Base-by-base conservation (phyloP, 176 grass and related monocot genomes). In the Aegilops bicornis region DNA sequence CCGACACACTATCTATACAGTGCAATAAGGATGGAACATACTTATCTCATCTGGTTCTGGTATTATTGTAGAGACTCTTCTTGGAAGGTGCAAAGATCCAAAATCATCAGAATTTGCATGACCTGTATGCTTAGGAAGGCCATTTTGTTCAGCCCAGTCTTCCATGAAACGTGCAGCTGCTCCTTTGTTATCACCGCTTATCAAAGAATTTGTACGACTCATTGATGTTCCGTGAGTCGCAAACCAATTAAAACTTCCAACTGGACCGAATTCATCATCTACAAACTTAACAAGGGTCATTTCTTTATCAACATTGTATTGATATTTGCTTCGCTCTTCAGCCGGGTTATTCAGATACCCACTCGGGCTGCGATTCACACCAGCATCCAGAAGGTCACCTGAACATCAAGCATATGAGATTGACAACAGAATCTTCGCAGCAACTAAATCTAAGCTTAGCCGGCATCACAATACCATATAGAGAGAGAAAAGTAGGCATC, bases 161-260 rank as follows among this genome's bases (percentile, higher is more conserved):
- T 99, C 94, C 94, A 99, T 96, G 87, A 99, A 99, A 54, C 90
- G 92, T 87, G 97, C 94, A 83, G 97, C 97, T 50, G 92, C 90
- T 79, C 97, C 94, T 85, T 99, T 99, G 83, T 99, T 99, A 88
- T 99, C 97, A 76, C 97, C 97, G 35, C 97, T 99, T 82, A 96
- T 94, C 68, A 96, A 91, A 32, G 92, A 91, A 89, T 99, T 99
- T 50, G 94, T 93, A 65, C 97, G 90, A 84, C 97, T 96, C 97
- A 96, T 99, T 40, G 97, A 99, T 43, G 97, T 99, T 75, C 94
- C 97, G 60, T 99, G 97, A 69, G 97, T 99, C 65, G 97, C 94
- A 84, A 96, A 99, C 97, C 94, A 99, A 79, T 94, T 96, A 78
- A 99, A 99, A 86, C 92, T 99, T 63, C 97, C 97, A 87, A 96